These are phyloP conservation scores for Fragilariopsis cylindrus DNA, from an alignment of 108 stramenopile genomes.

Conservation along the genomic window DNA sequence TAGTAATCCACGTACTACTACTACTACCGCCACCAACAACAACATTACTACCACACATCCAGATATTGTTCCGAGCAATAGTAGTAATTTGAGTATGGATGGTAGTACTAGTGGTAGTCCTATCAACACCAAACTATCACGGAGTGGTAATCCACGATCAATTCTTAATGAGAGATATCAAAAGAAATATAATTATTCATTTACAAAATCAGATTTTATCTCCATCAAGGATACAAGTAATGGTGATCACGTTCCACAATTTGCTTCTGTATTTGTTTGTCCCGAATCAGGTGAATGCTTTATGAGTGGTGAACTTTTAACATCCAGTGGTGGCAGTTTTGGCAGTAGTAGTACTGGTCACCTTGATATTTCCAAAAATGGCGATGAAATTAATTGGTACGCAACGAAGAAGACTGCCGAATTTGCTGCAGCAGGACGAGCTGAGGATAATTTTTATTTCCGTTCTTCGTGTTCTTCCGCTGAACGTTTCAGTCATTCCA, in stretches of 20 bases:
- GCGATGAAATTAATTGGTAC: constrained; percentile 12
- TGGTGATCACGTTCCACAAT: constrained; percentile 14
- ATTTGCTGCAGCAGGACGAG: constrained; percentile 39
- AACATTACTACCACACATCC: too few species aligned
- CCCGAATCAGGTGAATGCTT: constrained; percentile 39
- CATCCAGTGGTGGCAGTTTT: neutral
- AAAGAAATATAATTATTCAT: constrained; percentile 7
- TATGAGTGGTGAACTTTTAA: constrained; percentile 4
- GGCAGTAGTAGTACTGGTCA: neutral
- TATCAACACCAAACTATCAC: too few species aligned
- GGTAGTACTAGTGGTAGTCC: too few species aligned
- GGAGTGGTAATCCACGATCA: neutral
- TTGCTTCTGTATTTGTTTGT: constrained; percentile 37
- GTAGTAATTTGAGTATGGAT: too few species aligned
- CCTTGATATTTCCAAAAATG: constrained; percentile 9
- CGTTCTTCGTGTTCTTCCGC: neutral
- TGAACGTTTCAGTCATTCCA: too few species aligned
- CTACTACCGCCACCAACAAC: too few species aligned
- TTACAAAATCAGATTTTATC: constrained; percentile 11
- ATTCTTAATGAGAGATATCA: constrained; percentile 16
- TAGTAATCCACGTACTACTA: too few species aligned
- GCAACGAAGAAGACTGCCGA: constrained; percentile 24
- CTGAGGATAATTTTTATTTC: constrained; percentile 34
- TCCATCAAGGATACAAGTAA: constrained; percentile 3
- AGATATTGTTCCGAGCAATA: too few species aligned